Conservation (phyloP, 108 stramenopile species). For the Fistulifera pelliculosa region DNA sequence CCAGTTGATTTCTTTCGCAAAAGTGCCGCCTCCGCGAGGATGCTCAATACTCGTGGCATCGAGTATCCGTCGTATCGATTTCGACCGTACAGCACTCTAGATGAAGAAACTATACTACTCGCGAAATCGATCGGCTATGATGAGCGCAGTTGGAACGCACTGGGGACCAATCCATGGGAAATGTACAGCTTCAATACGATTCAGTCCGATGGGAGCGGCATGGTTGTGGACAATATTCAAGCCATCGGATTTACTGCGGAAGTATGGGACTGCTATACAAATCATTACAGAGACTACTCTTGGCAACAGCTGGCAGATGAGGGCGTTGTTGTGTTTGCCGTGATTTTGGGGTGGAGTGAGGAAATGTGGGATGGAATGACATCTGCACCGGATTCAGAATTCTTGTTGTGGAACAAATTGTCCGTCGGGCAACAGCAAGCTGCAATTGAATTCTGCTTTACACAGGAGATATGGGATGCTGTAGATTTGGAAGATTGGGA, state of each 20-base stretch:
- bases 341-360: neutral
- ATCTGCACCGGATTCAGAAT: neutral
- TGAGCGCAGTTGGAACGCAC: too few relatives aligned
- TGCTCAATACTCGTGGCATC: too few relatives aligned
- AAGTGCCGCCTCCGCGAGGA: too few relatives aligned
- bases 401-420: neutral
- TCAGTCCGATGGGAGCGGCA: too few relatives aligned
- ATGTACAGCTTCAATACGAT: too few relatives aligned
- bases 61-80: too few relatives aligned
- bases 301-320: constrained; percentile 25
- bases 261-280: constrained; percentile 45
- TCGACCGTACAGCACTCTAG: too few relatives aligned
- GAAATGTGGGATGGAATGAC: neutral
- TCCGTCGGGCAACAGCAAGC: neutral
- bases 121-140: too few relatives aligned
- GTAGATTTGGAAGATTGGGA: neutral
- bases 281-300: constrained; percentile 25
- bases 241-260: constrained; percentile 23
- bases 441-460: neutral
- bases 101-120: too few relatives aligned
- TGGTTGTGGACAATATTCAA: too few relatives aligned
- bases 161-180: too few relatives aligned
- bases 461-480: constrained; percentile 2
- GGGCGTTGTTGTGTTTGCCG: constrained; percentile 1
- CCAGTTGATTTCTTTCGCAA: too few relatives aligned